Evolutionary conservation across 495 filamentous ascomycete genomes (phyloP).

Genomic region (Neurospora tetraspora): DNA sequence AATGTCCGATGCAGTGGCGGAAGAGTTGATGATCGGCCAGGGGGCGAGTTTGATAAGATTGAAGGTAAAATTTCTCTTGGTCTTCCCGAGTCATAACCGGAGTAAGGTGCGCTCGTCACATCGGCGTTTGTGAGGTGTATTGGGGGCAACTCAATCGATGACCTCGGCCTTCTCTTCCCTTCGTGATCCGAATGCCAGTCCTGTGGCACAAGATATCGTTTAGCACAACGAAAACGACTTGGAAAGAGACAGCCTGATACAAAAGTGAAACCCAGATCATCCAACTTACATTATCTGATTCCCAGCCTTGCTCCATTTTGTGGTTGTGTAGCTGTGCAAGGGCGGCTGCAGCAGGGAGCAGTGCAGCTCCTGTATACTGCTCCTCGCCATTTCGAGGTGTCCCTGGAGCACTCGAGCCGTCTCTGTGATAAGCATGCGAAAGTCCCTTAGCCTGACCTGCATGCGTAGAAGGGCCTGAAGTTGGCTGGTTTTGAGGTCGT

Average conservation of each 20-base stretch:
- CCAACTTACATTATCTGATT: constrained; percentile 64
- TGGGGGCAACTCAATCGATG: constrained; percentile 65
- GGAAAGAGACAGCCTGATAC: not conserved
- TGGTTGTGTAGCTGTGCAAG: constrained; percentile 76
- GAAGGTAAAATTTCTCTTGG: constrained; percentile 68
- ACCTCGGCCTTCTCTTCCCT: constrained; percentile 40
- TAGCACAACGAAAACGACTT: constrained; percentile 12
- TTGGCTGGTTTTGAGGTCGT: constrained; percentile 42
- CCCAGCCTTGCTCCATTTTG: constrained; percentile 72
- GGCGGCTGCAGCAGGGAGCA: constrained; percentile 68
- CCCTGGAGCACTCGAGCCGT: constrained; percentile 59
- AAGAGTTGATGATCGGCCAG: constrained; percentile 76
- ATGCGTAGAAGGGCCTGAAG: constrained; percentile 14
- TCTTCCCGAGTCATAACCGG: constrained; percentile 49
- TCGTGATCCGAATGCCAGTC: constrained; percentile 67
- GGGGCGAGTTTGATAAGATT: constrained; percentile 69
- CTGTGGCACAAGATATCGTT: constrained; percentile 28
- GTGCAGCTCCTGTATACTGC: constrained; percentile 48
- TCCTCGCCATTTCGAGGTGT: constrained; percentile 69
- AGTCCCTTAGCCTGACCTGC: constrained; percentile 25
- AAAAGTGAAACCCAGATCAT: not conserved
- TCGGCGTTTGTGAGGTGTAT: constrained; percentile 50
- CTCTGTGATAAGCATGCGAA: constrained; percentile 43
- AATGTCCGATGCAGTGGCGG: constrained; percentile 62
- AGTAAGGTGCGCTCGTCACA: constrained; percentile 59